Base-by-base conservation (phyloP, 2,329 filamentous ascomycete genomes). In the Penicillium glabrum region DNA sequence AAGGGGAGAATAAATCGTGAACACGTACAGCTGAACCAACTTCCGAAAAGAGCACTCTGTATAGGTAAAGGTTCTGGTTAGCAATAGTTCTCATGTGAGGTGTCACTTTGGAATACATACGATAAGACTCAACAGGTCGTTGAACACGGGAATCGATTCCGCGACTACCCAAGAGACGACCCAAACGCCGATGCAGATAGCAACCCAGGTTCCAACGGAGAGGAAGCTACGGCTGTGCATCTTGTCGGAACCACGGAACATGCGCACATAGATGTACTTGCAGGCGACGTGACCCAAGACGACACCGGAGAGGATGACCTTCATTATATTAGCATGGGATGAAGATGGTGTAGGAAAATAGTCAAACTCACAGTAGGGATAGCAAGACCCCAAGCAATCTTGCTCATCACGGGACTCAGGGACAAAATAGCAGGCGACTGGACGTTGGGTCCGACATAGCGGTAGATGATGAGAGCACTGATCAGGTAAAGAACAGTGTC, bases 121-220 rank as follows among this genome's bases (percentile, higher is more conserved):
- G 60, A 89, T 83, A 21, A 90, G 73, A 19, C 84, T 84, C 29
- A 90, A 74, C 6, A 91, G 73, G 49, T 86, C 79, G 65, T 85
- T 84, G 76, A 90, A 91, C 44, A 85, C 83, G 1, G 88, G 88
- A 3, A 91, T 86, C 0, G 85, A 84, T 70, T 88, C 84, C 2
- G 88, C 86, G 53, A 91, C 86, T 53, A 90, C 70, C 79, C 85
- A 88, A 1, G 86, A 83, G 7, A 88, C 57, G 2, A 83, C 64
- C 84, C 86, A 90, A 13, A 84, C 70, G 16, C 67, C 70, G 0
- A 80, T 67, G 2, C 82, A 81, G 39, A 90, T 82, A 2, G 61
- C 78, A 7, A 84, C 66, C 88, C 88, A 90, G 9, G 79, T 79
- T 1, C 79, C 70, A 61, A 81, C 81, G 3, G 83, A 81, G 0